A percentile compares a stretch with the other conserved stretches of the same genome.
Evolutionary conservation across 2,329 filamentous ascomycete genomes (phyloP).

Genomic region (Aspergillus fructus): DNA sequence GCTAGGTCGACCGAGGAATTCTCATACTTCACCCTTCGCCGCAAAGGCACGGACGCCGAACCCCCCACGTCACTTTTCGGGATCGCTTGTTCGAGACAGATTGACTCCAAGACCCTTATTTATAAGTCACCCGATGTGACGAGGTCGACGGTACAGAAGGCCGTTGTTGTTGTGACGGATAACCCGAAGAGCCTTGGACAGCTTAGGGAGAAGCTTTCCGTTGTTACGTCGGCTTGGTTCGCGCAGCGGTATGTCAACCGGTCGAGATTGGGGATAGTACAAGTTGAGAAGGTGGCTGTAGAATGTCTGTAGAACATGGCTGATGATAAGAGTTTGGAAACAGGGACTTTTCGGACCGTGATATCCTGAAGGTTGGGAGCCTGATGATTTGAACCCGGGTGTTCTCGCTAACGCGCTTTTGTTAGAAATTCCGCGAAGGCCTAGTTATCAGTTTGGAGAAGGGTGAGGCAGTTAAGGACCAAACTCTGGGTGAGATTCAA

Average conservation of each 20-base stretch:
- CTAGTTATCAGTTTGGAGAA: conserved; percentile 60
- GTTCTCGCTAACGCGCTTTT: conserved; percentile 16
- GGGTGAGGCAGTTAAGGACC: conserved; percentile 73
- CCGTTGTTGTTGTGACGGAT: conserved; percentile 91
- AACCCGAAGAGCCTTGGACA: conserved; percentile 87
- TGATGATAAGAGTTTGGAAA: conserved; percentile 7
- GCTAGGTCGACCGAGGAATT: conserved; percentile 85
- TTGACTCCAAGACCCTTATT: conserved; percentile 75
- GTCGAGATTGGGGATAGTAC: not conserved
- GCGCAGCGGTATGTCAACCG: conserved; percentile 65
- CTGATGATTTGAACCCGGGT: conserved; percentile 2
- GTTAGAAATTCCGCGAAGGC: conserved; percentile 81
- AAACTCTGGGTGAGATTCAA: conserved; percentile 72
- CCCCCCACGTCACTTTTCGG: conserved; percentile 85
- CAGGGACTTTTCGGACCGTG: conserved; percentile 82
- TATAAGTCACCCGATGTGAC: conserved; percentile 85
- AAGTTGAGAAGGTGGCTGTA: not conserved
- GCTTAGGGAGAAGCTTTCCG: conserved; percentile 81
- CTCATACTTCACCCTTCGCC: conserved; percentile 92
- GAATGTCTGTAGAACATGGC: not conserved
- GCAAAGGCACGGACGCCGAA: conserved; percentile 42
- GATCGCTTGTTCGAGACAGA: conserved; percentile 90
- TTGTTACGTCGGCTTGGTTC: conserved; percentile 96
- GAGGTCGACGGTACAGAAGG: conserved; percentile 96
- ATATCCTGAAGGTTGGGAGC: conserved; percentile 69